Evolutionary conservation across 805 yeast species (phyloP).

Genomic region (Cephaloascus albidus): DNA sequence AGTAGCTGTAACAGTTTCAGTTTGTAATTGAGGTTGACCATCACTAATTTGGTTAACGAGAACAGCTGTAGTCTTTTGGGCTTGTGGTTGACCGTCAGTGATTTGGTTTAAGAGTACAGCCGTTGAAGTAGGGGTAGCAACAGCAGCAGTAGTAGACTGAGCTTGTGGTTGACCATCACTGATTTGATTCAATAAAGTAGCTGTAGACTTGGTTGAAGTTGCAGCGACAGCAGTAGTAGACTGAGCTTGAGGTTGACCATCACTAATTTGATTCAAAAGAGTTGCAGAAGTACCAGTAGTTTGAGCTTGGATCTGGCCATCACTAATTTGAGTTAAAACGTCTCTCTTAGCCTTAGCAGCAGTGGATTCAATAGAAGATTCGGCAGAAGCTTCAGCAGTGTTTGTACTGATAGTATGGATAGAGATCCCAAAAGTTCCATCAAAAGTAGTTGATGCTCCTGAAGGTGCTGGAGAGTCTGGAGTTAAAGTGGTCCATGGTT

Average conservation of each 20-base stretch:
- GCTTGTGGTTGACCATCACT: constrained; percentile 21
- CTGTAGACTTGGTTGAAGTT: constrained; percentile 8
- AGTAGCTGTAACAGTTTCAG: constrained; percentile 14
- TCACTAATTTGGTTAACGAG: constrained; percentile 19
- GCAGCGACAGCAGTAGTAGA: too few relatives aligned
- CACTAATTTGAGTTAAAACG: constrained; percentile 27
- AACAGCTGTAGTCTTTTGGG: constrained; percentile 19
- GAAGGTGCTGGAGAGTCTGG: constrained; percentile 18
- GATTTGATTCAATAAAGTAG: constrained; percentile 18
- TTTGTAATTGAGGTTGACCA: constrained; percentile 21
- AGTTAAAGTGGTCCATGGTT: constrained; percentile 25
- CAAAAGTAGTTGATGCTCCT: constrained; percentile 24
- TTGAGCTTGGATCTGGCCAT: constrained; percentile 31
- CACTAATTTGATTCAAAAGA: constrained; percentile 24
- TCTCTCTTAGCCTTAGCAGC: not conserved
- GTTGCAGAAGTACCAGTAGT: constrained; percentile 18
- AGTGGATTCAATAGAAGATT: constrained; percentile 5
- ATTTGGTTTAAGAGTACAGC: constrained; percentile 20
- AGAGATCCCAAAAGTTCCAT: constrained; percentile 24
- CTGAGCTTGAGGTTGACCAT: constrained; percentile 36
- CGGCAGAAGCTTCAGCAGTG: constrained; percentile 6
- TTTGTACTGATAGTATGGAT: constrained; percentile 16
- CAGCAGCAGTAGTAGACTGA: constrained; percentile 16
- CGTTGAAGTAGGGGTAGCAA: constrained; percentile 17
- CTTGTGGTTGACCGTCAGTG: constrained; percentile 27